Percentiles rank a stretch among this genome's conserved stretches.
phyloP scores from a whole-genome alignment of 1,284 basidiomycete species.

The Marasmius sp. region DNA sequence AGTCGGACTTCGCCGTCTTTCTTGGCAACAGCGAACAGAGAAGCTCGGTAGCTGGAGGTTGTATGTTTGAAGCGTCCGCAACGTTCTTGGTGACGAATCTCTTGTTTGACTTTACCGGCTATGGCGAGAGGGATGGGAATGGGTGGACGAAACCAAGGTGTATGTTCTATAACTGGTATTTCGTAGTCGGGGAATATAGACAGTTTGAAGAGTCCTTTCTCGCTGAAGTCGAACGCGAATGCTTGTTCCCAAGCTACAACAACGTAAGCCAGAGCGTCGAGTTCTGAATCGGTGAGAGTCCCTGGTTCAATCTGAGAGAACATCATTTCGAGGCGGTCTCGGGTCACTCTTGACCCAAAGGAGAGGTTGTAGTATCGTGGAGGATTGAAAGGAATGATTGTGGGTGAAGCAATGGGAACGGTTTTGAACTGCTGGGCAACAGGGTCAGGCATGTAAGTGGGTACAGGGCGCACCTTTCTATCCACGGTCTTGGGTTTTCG shows the following conservation, averaged over 20 bases:
- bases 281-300: conserved; percentile 19
- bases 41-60: conserved; percentile 27
- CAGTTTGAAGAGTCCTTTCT: conserved; percentile 26
- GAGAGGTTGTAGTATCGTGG: conserved; percentile 9
- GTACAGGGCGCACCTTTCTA: conserved; percentile 29
- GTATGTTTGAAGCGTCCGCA: conserved; percentile 31
- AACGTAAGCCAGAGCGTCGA: conserved; percentile 23
- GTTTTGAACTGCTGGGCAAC: conserved; percentile 22
- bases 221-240: conserved; percentile 25
- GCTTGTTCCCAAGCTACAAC: conserved; percentile 17
- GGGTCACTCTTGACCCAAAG: conserved; percentile 10
- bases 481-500: conserved; percentile 30
- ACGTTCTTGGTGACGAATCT: conserved; percentile 22
- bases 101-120: conserved; percentile 17
- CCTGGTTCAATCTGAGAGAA: conserved; percentile 12
- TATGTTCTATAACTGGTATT: conserved; percentile 31
- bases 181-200: conserved; percentile 31
- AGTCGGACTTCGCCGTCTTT: conserved; percentile 28
- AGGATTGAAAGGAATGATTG: conserved; percentile 19
- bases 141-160: conserved; percentile 27
- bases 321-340: conserved; percentile 16
- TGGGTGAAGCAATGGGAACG: conserved; percentile 10
- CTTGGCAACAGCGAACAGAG: conserved; percentile 31
- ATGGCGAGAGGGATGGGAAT: conserved; percentile 27
- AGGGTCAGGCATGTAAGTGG: conserved; percentile 28